Conservation (phyloP, 2,329 filamentous ascomycete genomes). For the Microdochium nivale region DNA sequence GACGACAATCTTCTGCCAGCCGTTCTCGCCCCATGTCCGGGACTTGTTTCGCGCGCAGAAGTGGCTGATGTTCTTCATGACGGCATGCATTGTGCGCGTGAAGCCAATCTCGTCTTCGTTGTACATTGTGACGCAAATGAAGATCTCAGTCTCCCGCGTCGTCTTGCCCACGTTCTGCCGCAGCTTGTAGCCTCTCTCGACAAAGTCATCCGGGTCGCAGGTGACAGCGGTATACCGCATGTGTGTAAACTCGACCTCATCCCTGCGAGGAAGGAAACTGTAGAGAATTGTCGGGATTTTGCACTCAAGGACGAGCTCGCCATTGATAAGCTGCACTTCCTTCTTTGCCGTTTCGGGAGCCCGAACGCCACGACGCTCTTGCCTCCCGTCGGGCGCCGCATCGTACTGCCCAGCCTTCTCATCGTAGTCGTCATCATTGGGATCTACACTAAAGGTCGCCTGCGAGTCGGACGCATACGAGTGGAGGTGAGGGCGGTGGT, state of each 20-base stretch:
- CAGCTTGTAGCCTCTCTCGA: slow-evolving; percentile 80
- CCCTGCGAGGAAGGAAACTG: slow-evolving; percentile 86
- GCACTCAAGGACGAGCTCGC: slow-evolving; percentile 94
- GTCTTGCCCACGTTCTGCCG: slow-evolving; percentile 90
- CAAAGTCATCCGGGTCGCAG: slow-evolving; percentile 85
- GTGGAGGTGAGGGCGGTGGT: slow-evolving; percentile 45
- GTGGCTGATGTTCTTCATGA: slow-evolving; percentile 98
- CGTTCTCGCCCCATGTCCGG: slow-evolving; percentile 96
- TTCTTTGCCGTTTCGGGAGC: slow-evolving; percentile 84
- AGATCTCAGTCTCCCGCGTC: slow-evolving; percentile 84
- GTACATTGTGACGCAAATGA: slow-evolving; percentile 98
- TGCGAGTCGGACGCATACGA: slow-evolving; percentile 49
- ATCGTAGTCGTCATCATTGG: slow-evolving; percentile 17
- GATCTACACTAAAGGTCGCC: slow-evolving; percentile 42
- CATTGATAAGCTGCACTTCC: slow-evolving; percentile 93
- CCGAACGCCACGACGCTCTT: slow-evolving; percentile 79
- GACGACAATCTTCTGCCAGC: slow-evolving; percentile 99
- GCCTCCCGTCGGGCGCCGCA: slow-evolving; percentile 76
- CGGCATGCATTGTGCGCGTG: slow-evolving; percentile 88
- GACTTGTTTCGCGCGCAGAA: slow-evolving; percentile 91
- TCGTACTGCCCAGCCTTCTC: slow-evolving; percentile 76
- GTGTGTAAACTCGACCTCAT: slow-evolving; percentile 94
- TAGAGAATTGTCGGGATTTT: slow-evolving; percentile 98
- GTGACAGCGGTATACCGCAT: slow-evolving; percentile 94
- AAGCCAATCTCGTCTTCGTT: slow-evolving; percentile 97